Evolutionary conservation across 2,329 filamentous ascomycete genomes (phyloP).

Genomic region (Pseudocercospora fijiensis): DNA sequence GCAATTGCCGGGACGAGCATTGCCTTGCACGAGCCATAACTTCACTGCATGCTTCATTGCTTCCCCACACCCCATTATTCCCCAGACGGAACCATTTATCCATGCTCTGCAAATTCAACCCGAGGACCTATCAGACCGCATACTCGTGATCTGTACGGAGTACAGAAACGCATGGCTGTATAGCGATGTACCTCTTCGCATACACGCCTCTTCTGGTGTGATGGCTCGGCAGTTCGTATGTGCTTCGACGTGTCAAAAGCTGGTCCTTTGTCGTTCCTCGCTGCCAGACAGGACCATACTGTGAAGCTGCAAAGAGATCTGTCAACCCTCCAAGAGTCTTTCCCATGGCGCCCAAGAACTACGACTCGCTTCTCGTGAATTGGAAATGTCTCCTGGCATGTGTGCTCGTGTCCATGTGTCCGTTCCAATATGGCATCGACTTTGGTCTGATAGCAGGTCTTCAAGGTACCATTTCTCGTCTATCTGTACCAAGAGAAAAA

Average conservation of each 20-base stretch:
- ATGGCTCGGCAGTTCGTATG: neutral
- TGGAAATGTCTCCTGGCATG: conserved; percentile 53
- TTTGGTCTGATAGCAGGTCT: conserved; percentile 54
- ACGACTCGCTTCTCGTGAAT: conserved; percentile 35
- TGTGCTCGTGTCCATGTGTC: conserved; percentile 50
- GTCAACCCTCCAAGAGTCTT: neutral
- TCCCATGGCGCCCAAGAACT: conserved; percentile 25
- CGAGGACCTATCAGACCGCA: neutral
- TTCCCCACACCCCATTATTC: too few relatives aligned
- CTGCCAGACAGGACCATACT: neutral
- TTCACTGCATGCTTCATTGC: too few relatives aligned
- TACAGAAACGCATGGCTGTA: neutral
- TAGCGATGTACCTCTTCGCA: neutral
- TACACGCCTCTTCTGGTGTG: neutral
- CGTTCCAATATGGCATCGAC: conserved; percentile 55
- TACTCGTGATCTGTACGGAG: neutral
- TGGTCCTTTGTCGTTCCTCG: neutral
- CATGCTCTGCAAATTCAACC: neutral
- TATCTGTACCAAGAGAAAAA: neutral
- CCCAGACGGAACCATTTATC: conserved; percentile 3
- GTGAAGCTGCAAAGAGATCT: neutral
- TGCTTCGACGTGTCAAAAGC: neutral
- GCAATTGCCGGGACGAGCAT: neutral
- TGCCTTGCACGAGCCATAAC: neutral
- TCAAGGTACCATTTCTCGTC: conserved; percentile 47